Conservation (phyloP, 1,284 basidiomycete species). For the Chiua sp. region DNA sequence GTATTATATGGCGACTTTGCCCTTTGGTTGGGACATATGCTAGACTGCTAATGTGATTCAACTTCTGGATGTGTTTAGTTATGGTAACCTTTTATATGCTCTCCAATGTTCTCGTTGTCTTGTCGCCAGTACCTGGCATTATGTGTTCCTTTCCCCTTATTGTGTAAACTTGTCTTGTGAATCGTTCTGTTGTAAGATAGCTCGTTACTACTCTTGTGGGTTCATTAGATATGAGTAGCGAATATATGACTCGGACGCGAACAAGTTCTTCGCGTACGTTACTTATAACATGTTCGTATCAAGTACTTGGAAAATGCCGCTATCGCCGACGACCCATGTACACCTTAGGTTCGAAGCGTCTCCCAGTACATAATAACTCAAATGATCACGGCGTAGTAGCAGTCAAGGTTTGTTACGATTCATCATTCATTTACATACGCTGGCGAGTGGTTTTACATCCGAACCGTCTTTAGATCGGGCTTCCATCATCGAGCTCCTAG, state of each 20-base stretch:
- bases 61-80: not conserved
- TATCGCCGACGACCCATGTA: too few species aligned
- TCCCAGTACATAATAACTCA: too few species aligned
- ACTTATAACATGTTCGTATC: too few species aligned
- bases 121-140: not conserved
- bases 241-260: not conserved
- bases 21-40: not conserved
- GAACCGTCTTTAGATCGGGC: too few species aligned
- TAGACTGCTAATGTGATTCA: constrained; percentile 6
- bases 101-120: not conserved
- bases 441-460: too few species aligned
- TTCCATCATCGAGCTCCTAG: too few species aligned
- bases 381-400: too few species aligned
- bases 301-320: too few species aligned
- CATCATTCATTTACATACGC: too few species aligned
- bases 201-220: not conserved
- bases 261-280: too few species aligned
- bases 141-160: constrained; percentile 2
- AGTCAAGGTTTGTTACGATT: too few species aligned
- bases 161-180: constrained; percentile 7
- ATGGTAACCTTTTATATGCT: constrained; percentile 19
- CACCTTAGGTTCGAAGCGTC: too few species aligned
- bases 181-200: constrained; percentile 9
- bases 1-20: not conserved
- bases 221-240: not conserved